Conservation (phyloP, 495 filamentous ascomycete genomes). For the Aspergillus coremiiformis region DNA sequence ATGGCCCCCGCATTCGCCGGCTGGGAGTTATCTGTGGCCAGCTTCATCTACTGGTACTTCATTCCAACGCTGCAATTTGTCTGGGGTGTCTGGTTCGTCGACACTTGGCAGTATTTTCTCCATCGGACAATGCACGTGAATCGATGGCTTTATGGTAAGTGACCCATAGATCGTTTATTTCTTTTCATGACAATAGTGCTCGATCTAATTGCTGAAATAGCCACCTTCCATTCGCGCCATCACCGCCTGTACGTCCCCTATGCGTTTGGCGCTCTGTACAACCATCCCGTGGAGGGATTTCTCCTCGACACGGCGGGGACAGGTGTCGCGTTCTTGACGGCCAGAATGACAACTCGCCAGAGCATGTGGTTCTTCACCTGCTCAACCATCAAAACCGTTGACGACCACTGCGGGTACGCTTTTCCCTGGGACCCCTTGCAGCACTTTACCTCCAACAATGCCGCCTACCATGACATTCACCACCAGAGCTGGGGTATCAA, state of each 20-base stretch:
- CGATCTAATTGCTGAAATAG: conserved; percentile 32
- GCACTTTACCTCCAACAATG: conserved; percentile 84
- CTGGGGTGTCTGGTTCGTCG: conserved; percentile 64
- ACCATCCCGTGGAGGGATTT: conserved; percentile 85
- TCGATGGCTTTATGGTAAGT: conserved; percentile 91
- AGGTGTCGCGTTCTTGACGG: conserved; percentile 67
- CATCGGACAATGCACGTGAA: conserved; percentile 93
- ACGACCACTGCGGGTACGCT: conserved; percentile 94
- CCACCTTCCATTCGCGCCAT: conserved; percentile 85
- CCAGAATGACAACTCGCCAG: conserved; percentile 70
- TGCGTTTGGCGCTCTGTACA: conserved; percentile 94
- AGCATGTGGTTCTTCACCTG: conserved; percentile 77
- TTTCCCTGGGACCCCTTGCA: conserved; percentile 94
- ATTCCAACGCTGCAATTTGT: conserved; percentile 70
- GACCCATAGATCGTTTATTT: neutral
- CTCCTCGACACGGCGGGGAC: conserved; percentile 85
- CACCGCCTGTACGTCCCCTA: conserved; percentile 96
- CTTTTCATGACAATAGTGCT: neutral
- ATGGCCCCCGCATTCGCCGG: conserved; percentile 32
- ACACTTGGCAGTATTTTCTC: conserved; percentile 96
- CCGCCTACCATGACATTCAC: conserved; percentile 93
- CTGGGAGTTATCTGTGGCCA: conserved; percentile 72
- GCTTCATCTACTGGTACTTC: conserved; percentile 68
- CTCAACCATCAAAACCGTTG: conserved; percentile 89
- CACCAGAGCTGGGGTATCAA: conserved; percentile 99